Conservation (phyloP, 2,329 filamentous ascomycete genomes). For the Fusarium torreyae region DNA sequence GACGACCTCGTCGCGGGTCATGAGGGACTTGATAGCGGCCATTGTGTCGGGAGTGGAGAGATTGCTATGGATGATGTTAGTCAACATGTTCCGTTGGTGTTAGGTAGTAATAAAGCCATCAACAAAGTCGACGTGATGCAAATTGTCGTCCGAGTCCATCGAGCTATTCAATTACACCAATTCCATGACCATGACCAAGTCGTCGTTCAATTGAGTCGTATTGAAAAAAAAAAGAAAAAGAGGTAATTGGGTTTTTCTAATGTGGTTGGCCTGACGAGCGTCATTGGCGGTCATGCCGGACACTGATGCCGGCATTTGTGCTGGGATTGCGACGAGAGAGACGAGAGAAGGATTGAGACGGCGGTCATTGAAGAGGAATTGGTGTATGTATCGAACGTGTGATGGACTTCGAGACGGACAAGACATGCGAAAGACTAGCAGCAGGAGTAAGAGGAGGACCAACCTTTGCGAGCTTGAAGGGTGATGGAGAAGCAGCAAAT, state of each 20-base stretch:
- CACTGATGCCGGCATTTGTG: conserved; percentile 19
- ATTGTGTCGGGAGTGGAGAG: conserved; percentile 55
- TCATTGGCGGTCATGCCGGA: conserved; percentile 27
- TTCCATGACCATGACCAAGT: conserved; percentile 17
- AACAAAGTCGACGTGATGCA: neutral
- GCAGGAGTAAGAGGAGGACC: conserved; percentile 18
- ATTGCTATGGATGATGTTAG: conserved; percentile 44
- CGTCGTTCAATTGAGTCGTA: conserved; percentile 30
- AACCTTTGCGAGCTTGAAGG: conserved; percentile 51
- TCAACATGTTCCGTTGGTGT: neutral
- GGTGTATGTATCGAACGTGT: conserved; percentile 17
- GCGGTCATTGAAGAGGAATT: conserved; percentile 28
- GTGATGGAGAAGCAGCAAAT: conserved; percentile 52
- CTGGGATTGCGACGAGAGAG: conserved; percentile 33
- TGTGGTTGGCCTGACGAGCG: conserved; percentile 27
- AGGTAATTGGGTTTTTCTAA: conserved; percentile 7
- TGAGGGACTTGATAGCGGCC: conserved; percentile 59
- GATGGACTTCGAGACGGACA: conserved; percentile 17
- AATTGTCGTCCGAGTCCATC: conserved; percentile 26
- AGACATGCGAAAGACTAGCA: conserved; percentile 13
- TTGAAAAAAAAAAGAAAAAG: conserved; percentile 2
- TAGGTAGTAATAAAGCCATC: neutral
- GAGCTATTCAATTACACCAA: conserved; percentile 22
- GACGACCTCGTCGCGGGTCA: conserved; percentile 57
- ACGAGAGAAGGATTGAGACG: conserved; percentile 24